Percentiles rank a stretch among this genome's conserved stretches.
These are phyloP conservation scores for Arxiozyma slooffiae DNA, from an alignment of 1,139 yeast genomes.

Conservation along the genomic window DNA sequence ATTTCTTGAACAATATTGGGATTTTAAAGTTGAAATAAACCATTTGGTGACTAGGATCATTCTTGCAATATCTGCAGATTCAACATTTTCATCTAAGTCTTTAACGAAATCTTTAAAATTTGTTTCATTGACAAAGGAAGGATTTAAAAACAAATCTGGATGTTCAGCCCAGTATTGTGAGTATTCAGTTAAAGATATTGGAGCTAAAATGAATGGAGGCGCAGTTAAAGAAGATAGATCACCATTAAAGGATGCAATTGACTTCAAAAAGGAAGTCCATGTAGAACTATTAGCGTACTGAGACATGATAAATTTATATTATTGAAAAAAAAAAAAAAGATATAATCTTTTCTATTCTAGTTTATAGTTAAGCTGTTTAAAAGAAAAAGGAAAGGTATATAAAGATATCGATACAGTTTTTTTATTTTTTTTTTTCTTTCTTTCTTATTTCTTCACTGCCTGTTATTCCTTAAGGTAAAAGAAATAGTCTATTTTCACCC, in stretches of 20 bases:
- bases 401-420: too few species aligned
- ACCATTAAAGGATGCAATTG: constrained; percentile 89
- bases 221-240: constrained; percentile 91
- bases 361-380: too few species aligned
- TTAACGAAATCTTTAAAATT: constrained; percentile 23
- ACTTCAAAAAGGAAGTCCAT: constrained; percentile 83
- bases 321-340: too few species aligned
- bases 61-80: constrained; percentile 34
- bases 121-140: constrained; percentile 41
- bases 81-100: constrained; percentile 31
- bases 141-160: constrained; percentile 70
- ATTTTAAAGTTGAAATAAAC: constrained; percentile 84
- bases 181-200: constrained; percentile 80
- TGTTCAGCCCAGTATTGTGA: constrained; percentile 92
- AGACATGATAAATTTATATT: constrained; percentile 15
- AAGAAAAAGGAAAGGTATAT: too few species aligned
- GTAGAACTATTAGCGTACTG: constrained; percentile 28
- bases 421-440: too few species aligned
- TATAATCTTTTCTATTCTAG: neutral
- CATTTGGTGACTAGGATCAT: constrained; percentile 77
- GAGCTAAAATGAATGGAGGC: constrained; percentile 93
- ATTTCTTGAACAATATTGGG: constrained; percentile 88
- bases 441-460: too few species aligned
- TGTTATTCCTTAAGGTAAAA: too few species aligned
- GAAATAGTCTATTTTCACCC: too few species aligned